Evolutionary conservation across 2,329 filamentous ascomycete genomes (phyloP).

Genomic region (Cladosporium oxysporum): DNA sequence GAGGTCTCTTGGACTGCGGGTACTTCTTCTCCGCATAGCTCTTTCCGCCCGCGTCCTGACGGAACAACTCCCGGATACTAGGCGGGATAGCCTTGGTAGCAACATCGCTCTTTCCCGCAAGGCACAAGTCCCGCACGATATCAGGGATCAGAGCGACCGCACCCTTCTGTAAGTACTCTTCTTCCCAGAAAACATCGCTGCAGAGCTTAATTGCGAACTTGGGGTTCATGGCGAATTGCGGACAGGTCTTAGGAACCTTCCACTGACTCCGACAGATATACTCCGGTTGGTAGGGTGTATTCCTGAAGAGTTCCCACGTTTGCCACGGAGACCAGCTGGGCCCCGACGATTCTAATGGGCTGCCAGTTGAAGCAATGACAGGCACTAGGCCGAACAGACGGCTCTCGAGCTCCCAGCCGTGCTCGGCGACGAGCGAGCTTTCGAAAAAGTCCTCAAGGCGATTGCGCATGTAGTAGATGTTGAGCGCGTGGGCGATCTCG

Average conservation of each 20-base stretch:
- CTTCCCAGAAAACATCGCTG: neutral
- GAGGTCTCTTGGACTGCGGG: neutral
- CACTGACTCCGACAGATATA: neutral
- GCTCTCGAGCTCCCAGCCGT: neutral
- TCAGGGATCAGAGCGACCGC: neutral
- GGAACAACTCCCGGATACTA: neutral
- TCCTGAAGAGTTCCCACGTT: neutral
- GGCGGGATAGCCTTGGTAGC: neutral
- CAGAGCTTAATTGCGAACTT: neutral
- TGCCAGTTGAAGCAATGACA: neutral
- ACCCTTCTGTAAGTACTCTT: neutral
- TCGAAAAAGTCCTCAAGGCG: slow-evolving; percentile 11
- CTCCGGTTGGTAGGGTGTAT: neutral
- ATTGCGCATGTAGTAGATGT: neutral
- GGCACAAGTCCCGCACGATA: neutral
- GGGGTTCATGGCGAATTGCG: neutral
- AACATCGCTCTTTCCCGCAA: neutral
- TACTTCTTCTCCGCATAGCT: neutral
- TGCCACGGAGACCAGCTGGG: neutral
- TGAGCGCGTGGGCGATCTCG: slow-evolving; percentile 4
- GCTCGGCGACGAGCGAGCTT: neutral
- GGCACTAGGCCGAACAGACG: neutral
- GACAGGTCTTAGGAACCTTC: neutral
- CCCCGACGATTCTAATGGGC: neutral
- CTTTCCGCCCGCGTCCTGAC: neutral